Evolutionary conservation across 345 rosid genomes (phyloP), one percentile per base, ranked within the genome.

Genomic region (Citrus cavaleriei): DNA sequence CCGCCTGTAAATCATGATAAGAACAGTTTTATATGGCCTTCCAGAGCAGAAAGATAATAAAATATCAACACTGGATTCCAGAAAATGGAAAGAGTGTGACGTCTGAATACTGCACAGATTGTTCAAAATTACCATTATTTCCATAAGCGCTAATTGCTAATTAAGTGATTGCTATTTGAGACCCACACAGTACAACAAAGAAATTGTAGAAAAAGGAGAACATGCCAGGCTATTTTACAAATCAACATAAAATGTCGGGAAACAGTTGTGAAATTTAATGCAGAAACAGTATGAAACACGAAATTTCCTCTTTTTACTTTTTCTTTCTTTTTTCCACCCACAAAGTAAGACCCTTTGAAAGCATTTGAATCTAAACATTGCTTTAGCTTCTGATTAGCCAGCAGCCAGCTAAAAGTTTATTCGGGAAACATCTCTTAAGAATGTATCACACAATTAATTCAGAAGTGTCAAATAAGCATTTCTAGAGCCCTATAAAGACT

Each of bases 1-100:
- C 98, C 4, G 98, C 99, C 99, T 95, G 55, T 65, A 35, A 4
- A 76, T 30, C 25, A 59, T 13, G 30, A 25, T 38, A 6, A 22
- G 25, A 16, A 46, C 7, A 27, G 3, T 74, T n/a, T 16, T 21
- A 16, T 21, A 28, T 24, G 49, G 6, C 58, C 10, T 22, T 22
- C 18, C 6, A 2, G 49, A 4, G 38, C 13, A 12, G 2, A 32
- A 65, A 14, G 21, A 65, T 14, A 62, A 66, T 28, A 4, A 13
- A 28, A 0, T 68, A 37, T 38, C 13, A 46, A 68, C 21, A 40
- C 32, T 8, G 14, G 18, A 40, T 68, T 40, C 13, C 10, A 68
- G 72, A 46, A 2, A 40, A 38, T 68, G 7, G 54, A 42, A 42
- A 10, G 16, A 42, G 13, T 42, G 16, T 42, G 51, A 42, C 12